Percentiles rank a stretch among this genome's conserved stretches.
Evolutionary conservation across 2,329 filamentous ascomycete genomes (phyloP).

Genomic region (Didymosphaeria variabile): DNA sequence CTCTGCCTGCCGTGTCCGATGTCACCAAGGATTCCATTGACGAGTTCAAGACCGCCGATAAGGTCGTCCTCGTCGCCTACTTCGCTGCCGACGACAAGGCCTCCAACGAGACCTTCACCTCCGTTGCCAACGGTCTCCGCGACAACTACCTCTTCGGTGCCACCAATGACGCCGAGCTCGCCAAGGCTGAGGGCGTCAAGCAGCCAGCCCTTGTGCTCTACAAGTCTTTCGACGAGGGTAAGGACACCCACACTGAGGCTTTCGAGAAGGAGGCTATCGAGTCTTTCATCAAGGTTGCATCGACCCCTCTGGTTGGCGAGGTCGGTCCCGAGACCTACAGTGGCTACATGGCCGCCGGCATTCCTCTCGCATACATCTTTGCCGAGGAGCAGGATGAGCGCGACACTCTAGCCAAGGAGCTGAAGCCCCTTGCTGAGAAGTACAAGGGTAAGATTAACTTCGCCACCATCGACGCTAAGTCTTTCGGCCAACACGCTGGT

Average conservation of each 20-base stretch:
- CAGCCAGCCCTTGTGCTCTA: conserved; percentile 90
- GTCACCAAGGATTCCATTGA: conserved; percentile 84
- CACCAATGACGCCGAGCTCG: conserved; percentile 81
- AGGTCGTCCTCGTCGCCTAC: conserved; percentile 93
- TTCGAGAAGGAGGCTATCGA: conserved; percentile 83
- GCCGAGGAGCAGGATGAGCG: conserved; percentile 92
- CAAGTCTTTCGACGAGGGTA: conserved; percentile 98
- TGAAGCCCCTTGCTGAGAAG: conserved; percentile 90
- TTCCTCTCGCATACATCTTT: conserved; percentile 98
- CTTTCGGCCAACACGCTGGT: conserved; percentile 91
- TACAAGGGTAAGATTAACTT: conserved; percentile 97
- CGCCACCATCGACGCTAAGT: conserved; percentile 93
- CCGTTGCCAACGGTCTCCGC: conserved; percentile 77
- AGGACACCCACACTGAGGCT: conserved; percentile 81
- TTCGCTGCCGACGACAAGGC: conserved; percentile 81
- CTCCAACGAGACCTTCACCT: conserved; percentile 85
- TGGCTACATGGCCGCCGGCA: conserved; percentile 88
- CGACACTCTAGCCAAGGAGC: conserved; percentile 74
- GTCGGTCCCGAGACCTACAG: conserved; percentile 97
- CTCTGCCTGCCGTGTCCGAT: conserved; percentile 86
- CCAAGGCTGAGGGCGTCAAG: conserved; percentile 89
- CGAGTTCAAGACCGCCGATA: conserved; percentile 98
- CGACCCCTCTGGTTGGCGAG: conserved; percentile 92
- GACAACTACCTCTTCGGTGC: conserved; percentile 94
- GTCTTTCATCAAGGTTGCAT: conserved; percentile 82